Evolutionary conservation across 345 rosid species (phyloP).

Genomic region (Gossypium arboreum): DNA sequence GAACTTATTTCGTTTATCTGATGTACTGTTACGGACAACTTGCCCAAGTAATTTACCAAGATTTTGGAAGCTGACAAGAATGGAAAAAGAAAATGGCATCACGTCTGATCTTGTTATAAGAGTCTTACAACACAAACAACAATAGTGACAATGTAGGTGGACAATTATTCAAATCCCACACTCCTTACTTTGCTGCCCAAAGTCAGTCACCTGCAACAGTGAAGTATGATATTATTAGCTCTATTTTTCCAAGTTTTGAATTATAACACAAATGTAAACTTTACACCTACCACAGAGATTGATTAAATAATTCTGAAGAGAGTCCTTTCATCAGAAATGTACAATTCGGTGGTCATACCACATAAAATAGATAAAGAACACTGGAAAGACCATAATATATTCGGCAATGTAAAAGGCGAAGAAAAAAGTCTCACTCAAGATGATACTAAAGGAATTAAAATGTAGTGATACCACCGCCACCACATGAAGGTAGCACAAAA

Average conservation of each 20-base stretch:
- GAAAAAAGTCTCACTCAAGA: background rate
- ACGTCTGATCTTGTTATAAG: background rate
- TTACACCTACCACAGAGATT: background rate
- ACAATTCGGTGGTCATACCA: background rate
- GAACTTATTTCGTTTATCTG: slow-evolving; percentile 31
- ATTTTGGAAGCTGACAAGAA: slow-evolving; percentile 6
- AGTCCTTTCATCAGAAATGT: background rate
- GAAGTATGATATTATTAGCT: background rate
- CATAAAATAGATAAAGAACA: background rate
- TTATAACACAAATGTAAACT: background rate
- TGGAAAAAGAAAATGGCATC: background rate
- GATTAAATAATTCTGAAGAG: background rate
- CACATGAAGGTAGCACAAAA: background rate
- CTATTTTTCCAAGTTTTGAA: background rate
- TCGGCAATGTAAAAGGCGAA: background rate
- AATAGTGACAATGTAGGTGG: slow-evolving; percentile 11
- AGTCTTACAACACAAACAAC: slow-evolving; percentile 2
- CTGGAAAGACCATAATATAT: background rate
- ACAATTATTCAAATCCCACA: slow-evolving; percentile 15
- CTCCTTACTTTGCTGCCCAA: slow-evolving; percentile 12
- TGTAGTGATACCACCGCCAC: background rate
- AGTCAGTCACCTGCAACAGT: slow-evolving; percentile 24
- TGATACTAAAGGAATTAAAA: background rate
- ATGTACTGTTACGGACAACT: slow-evolving; percentile 16
- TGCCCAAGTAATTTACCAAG: slow-evolving; percentile 9